Evolutionary conservation across 2,329 filamentous ascomycete genomes (phyloP).

Genomic region (Scedosporium aurantiacum): DNA sequence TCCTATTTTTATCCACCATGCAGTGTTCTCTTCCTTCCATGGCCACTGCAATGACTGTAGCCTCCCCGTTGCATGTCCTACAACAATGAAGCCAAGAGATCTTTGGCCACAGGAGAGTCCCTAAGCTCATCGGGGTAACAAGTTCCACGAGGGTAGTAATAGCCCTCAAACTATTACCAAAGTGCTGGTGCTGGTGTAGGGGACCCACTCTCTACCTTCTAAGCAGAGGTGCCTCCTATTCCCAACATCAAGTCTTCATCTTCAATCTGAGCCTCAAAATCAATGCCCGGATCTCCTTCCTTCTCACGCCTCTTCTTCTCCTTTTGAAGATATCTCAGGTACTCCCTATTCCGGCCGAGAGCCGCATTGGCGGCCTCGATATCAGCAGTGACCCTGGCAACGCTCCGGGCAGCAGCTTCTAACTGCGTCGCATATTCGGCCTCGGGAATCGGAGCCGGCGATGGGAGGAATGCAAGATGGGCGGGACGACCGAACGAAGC

Average conservation of each 20-base stretch:
- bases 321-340: constrained; percentile 33
- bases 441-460: constrained; percentile 35
- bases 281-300: constrained; percentile 21
- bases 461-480: constrained; percentile 40
- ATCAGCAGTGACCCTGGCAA: constrained; percentile 34
- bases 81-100: too few species aligned
- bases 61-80: too few species aligned
- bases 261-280: constrained; percentile 38
- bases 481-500: constrained; percentile 28
- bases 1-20: neutral
- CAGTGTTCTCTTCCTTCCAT: neutral
- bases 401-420: constrained; percentile 24
- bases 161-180: neutral
- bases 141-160: too few species aligned
- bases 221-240: neutral
- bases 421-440: constrained; percentile 37
- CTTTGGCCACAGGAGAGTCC: too few species aligned
- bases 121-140: too few species aligned
- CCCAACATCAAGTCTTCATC: constrained; percentile 52
- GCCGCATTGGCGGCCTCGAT: constrained; percentile 43
- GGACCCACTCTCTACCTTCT: neutral
- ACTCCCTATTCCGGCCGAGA: constrained; percentile 44
- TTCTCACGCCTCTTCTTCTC: constrained; percentile 37
- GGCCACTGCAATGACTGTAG: too few species aligned
- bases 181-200: neutral